Evolutionary conservation across 495 filamentous ascomycete genomes (phyloP).

Genomic region (Chlorociboria aeruginascens): DNA sequence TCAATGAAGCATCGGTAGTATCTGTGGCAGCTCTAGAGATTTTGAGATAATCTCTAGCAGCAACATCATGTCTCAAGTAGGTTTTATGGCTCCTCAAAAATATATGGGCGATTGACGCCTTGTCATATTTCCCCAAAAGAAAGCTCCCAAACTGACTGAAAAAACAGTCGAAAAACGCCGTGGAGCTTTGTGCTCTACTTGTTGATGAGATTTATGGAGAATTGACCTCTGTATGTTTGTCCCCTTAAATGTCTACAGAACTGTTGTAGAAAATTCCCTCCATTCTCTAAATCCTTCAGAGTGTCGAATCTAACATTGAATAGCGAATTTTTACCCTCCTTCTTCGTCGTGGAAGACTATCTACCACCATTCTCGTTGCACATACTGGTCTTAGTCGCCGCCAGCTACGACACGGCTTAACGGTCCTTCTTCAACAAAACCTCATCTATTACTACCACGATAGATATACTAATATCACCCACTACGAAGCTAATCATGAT

Average conservation of each 20-base stretch:
- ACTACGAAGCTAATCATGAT: conserved; percentile 68
- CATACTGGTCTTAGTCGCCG: conserved; percentile 54
- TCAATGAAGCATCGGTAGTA: conserved; percentile 53
- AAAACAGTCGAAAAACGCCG: conserved; percentile 41
- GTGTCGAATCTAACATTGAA: conserved; percentile 13
- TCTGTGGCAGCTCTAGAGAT: conserved; percentile 57
- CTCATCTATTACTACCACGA: conserved; percentile 67
- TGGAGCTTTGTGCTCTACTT: conserved; percentile 82
- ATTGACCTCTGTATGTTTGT: conserved; percentile 66
- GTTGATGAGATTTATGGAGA: conserved; percentile 82
- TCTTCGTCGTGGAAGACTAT: conserved; percentile 63
- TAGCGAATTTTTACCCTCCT: conserved; percentile 74
- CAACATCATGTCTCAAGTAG: conserved; percentile 44
- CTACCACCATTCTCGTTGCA: conserved; percentile 49
- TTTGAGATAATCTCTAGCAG: conserved; percentile 58
- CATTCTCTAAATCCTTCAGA: neutral
- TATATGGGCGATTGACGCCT: conserved; percentile 1
- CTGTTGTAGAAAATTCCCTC: neutral
- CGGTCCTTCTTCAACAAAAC: conserved; percentile 78
- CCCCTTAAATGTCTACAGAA: neutral
- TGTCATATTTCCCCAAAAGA: neutral
- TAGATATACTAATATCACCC: conserved; percentile 45
- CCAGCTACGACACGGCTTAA: conserved; percentile 66
- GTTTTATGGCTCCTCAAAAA: conserved; percentile 3
- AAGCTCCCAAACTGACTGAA: conserved; percentile 6